These are phyloP conservation scores for Xylariaceae sp. DNA, from an alignment of 2,329 filamentous ascomycete genomes.

Conservation along the genomic window DNA sequence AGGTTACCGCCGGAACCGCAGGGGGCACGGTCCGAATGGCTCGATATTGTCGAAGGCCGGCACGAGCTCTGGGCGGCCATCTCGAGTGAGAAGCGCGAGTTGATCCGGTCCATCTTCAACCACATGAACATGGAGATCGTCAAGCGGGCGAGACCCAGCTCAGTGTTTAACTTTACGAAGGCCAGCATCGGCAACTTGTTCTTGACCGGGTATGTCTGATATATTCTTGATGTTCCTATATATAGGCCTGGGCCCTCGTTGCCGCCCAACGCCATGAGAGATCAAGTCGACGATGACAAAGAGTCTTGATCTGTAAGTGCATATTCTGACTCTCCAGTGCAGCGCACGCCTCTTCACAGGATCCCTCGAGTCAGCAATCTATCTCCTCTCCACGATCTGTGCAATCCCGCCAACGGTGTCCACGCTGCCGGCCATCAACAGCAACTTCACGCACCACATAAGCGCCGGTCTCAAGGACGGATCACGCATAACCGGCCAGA, in stretches of 20 bases:
- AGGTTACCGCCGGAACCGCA: slow-evolving; percentile 61
- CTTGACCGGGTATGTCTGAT: slow-evolving; percentile 57
- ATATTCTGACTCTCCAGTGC: slow-evolving; percentile 1
- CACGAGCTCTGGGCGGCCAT: slow-evolving; percentile 71
- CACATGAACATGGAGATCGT: slow-evolving; percentile 73
- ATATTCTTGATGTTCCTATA: not conserved
- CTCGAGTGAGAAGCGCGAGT: slow-evolving; percentile 67
- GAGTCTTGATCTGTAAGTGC: too few species aligned
- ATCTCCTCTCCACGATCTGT: slow-evolving; percentile 81
- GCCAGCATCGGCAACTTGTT: slow-evolving; percentile 78
- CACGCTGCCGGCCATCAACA: slow-evolving; percentile 87
- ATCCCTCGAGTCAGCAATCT: slow-evolving; percentile 88
- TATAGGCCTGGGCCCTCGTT: not conserved
- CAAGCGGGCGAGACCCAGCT: slow-evolving; percentile 67
- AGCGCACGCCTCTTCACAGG: slow-evolving; percentile 81
- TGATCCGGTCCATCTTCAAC: slow-evolving; percentile 74
- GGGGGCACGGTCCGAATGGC: slow-evolving; percentile 73
- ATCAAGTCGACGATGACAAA: too few species aligned
- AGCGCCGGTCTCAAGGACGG: slow-evolving; percentile 75
- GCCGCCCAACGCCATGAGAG: not conserved
- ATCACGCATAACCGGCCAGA: slow-evolving; percentile 80
- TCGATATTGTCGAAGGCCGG: slow-evolving; percentile 79
- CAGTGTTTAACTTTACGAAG: slow-evolving; percentile 71
- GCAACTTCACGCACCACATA: slow-evolving; percentile 94
- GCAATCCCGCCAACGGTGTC: slow-evolving; percentile 71